These are phyloP conservation scores for Paraphaeosphaeria sporulosa DNA, from an alignment of 2,329 filamentous ascomycete species.

Conservation along the genomic window DNA sequence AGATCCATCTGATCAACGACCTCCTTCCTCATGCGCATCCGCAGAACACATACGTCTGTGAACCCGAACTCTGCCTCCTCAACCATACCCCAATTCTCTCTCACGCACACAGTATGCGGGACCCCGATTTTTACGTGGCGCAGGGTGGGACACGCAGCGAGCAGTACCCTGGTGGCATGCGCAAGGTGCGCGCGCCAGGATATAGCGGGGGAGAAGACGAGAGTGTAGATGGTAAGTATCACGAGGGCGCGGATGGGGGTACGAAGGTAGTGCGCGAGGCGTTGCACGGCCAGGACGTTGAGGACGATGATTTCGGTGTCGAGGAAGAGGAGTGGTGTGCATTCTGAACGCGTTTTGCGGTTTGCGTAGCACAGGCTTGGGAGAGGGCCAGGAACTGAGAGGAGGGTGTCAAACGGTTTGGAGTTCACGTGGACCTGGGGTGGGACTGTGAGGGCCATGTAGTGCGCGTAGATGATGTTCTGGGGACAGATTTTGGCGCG, in stretches of 20 bases:
- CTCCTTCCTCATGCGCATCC: constrained; percentile 7
- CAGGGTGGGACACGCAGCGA: neutral
- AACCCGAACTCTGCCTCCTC: neutral
- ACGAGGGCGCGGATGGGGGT: neutral
- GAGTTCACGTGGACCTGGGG: neutral
- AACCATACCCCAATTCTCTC: neutral
- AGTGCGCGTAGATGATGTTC: neutral
- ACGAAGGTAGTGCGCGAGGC: neutral
- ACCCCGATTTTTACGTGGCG: constrained; percentile 5
- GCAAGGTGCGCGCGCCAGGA: constrained; percentile 10
- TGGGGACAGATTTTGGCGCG: neutral
- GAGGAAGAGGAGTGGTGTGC: neutral
- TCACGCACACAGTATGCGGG: neutral
- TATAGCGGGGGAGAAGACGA: constrained; percentile 3
- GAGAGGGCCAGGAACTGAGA: neutral
- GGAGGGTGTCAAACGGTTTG: neutral
- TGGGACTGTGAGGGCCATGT: neutral
- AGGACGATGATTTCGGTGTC: neutral
- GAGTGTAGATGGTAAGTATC: neutral
- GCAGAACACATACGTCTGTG: too few species aligned
- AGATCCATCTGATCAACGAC: constrained; percentile 10
- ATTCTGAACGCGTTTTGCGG: constrained; percentile 2
- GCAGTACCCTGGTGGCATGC: constrained; percentile 3
- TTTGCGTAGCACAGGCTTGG: constrained; percentile 11
- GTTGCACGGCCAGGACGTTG: neutral